phyloP scores from a whole-genome alignment of 2,329 filamentous ascomycete genomes.

The Microdochium trichocladiopsis region DNA sequence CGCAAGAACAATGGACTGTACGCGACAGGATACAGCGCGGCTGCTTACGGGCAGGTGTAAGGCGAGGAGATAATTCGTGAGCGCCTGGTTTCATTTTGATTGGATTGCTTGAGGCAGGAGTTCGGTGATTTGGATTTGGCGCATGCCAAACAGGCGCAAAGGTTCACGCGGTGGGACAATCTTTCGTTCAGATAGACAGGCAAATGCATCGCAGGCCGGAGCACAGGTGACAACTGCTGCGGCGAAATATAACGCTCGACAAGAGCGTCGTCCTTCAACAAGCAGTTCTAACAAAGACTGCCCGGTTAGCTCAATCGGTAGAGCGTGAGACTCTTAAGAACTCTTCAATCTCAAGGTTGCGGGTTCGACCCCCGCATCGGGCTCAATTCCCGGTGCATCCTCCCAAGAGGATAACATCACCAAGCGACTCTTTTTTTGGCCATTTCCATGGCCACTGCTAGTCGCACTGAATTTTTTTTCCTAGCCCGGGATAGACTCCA shows the following conservation, averaged over 20 bases:
- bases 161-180: too few species aligned
- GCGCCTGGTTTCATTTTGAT: too few species aligned
- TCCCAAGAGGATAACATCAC: background rate
- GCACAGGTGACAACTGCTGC: background rate
- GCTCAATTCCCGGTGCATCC: conserved; percentile 1
- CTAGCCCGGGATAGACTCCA: too few species aligned
- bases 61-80: background rate
- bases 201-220: too few species aligned
- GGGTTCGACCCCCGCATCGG: conserved; percentile 29
- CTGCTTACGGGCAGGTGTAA: background rate
- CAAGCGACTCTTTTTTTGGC: background rate
- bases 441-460: background rate
- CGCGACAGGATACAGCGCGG: background rate
- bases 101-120: too few species aligned
- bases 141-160: too few species aligned
- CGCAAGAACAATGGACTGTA: background rate
- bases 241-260: background rate
- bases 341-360: conserved; percentile 28
- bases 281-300: conserved; percentile 7
- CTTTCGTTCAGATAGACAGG: too few species aligned
- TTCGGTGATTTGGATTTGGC: too few species aligned
- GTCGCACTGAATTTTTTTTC: background rate
- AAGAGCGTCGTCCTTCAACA: background rate
- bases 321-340: conserved; percentile 59
- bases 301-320: conserved; percentile 61